phyloP scores from a whole-genome alignment of 192 early-diverging fungal genomes.

The Podila verticillata region DNA sequence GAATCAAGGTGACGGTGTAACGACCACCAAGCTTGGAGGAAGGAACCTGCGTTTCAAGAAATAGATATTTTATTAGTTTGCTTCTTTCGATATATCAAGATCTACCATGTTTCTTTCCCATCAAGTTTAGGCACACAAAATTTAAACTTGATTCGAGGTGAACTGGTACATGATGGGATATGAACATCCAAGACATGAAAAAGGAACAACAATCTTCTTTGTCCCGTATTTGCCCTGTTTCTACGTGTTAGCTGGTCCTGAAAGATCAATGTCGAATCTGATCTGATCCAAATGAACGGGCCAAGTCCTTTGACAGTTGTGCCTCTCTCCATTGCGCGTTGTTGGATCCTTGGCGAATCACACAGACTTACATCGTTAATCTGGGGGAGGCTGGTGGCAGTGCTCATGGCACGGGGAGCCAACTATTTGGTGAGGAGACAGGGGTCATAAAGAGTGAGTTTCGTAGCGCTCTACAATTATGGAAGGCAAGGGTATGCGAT shows the following conservation, averaged over 20 bases:
- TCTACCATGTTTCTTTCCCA: not conserved
- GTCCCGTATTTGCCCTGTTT: too few species aligned
- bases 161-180: too few species aligned
- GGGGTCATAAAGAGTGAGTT: too few species aligned
- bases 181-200: too few species aligned
- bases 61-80: not conserved
- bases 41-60: constrained; percentile 41
- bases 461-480: not conserved
- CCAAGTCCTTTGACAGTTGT: not conserved
- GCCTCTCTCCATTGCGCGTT: not conserved
- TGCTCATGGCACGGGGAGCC: constrained; percentile 54
- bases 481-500: not conserved
- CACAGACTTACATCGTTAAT: constrained; percentile 46
- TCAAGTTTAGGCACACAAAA: too few species aligned
- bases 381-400: constrained; percentile 38
- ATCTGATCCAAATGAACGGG: not conserved
- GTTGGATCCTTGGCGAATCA: not conserved
- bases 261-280: too few species aligned
- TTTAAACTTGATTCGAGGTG: too few species aligned
- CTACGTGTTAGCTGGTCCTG: too few species aligned
- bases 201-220: too few species aligned
- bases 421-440: constrained; percentile 14
- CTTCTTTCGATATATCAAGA: not conserved
- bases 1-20: constrained; percentile 96
- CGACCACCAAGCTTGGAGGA: constrained; percentile 88